A percentile compares a stretch with the other conserved stretches of the same genome.
These are phyloP conservation scores for Endoconidiophora laricicola DNA, from an alignment of 2,329 filamentous ascomycete genomes.

Conservation along the genomic window DNA sequence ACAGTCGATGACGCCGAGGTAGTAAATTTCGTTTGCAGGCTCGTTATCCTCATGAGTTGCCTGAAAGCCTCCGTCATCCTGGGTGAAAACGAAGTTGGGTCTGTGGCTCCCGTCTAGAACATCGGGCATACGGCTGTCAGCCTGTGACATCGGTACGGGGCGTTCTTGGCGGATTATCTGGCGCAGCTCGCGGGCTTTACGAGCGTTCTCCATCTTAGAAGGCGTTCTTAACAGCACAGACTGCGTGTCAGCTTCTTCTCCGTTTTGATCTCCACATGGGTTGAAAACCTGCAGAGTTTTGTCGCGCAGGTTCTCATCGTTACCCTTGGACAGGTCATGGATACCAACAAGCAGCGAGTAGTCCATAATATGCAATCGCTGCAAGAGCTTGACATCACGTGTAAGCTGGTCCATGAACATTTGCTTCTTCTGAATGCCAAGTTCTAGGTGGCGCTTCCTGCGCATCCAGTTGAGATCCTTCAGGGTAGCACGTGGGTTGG, in stretches of 20 bases:
- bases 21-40: conserved; percentile 85
- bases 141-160: conserved; percentile 81
- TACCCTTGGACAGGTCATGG: conserved; percentile 76
- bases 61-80: conserved; percentile 81
- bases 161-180: conserved; percentile 87
- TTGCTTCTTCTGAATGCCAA: conserved; percentile 75
- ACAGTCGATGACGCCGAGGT: conserved; percentile 95
- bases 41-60: conserved; percentile 82
- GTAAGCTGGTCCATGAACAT: conserved; percentile 81
- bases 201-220: conserved; percentile 78
- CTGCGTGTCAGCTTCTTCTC: conserved; percentile 43
- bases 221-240: conserved; percentile 69
- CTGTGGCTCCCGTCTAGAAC: conserved; percentile 63
- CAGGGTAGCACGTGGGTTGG: conserved; percentile 80
- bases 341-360: conserved; percentile 92
- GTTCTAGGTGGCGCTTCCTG: conserved; percentile 67
- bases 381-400: conserved; percentile 69
- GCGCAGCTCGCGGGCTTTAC: conserved; percentile 78
- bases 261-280: conserved; percentile 37
- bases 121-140: conserved; percentile 72
- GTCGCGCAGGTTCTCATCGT: conserved; percentile 79
- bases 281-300: conserved; percentile 92
- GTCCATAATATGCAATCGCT: conserved; percentile 92
- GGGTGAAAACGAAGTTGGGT: conserved; percentile 66
- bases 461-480: conserved; percentile 97